A percentile compares a stretch with the other conserved stretches of the same genome.
Evolutionary conservation across 2,329 filamentous ascomycete genomes (phyloP).

Genomic region (Neonectria hederae): DNA sequence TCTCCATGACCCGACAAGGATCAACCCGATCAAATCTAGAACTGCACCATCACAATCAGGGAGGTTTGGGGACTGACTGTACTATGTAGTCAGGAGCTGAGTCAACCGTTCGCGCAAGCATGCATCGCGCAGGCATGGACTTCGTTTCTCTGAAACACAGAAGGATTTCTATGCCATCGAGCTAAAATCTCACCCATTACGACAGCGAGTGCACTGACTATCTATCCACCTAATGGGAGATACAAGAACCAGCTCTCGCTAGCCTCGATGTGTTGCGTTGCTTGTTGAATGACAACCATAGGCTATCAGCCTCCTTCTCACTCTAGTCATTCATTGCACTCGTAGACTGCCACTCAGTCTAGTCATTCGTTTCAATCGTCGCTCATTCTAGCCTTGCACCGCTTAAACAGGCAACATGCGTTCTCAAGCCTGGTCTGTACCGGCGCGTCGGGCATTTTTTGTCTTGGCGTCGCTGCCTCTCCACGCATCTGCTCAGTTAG

Average conservation of each 20-base stretch:
- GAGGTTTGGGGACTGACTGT: background rate
- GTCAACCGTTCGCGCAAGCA: too few relatives aligned
- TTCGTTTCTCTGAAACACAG: background rate
- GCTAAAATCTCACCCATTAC: background rate
- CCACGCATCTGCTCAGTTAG: constrained; percentile 20
- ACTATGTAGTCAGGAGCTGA: too few relatives aligned
- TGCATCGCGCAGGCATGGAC: background rate
- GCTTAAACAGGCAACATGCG: constrained; percentile 13
- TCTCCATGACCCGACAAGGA: constrained; percentile 2
- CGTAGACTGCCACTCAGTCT: background rate
- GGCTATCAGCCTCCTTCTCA: background rate
- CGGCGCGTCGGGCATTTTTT: constrained; percentile 20
- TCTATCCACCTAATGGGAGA: background rate
- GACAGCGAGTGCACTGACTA: background rate
- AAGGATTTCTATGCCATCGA: background rate
- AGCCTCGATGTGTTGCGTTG: background rate
- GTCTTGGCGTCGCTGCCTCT: constrained; percentile 27
- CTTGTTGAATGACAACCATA: background rate
- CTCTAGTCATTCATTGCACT: background rate
- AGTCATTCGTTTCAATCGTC: constrained; percentile 15
- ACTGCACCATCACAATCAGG: background rate
- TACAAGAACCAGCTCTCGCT: background rate
- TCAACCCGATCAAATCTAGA: background rate
- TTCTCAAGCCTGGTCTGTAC: constrained; percentile 7
- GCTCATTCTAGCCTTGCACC: background rate